Evolutionary conservation across 805 yeast genomes (phyloP).

Genomic region (Clavispora santaluciae): DNA sequence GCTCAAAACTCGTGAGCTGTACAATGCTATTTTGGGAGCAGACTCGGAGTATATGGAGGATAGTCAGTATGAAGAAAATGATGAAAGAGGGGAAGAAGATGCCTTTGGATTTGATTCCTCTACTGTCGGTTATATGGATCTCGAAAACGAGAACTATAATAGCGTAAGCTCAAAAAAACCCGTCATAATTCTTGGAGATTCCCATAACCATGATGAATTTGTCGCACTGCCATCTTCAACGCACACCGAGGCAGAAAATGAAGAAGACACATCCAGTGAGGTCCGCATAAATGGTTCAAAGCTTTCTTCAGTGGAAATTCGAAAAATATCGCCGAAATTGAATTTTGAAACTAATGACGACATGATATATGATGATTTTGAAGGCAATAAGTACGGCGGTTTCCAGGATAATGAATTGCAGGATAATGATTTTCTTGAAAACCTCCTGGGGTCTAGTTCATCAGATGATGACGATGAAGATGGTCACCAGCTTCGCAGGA

Average conservation of each 20-base stretch:
- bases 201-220: constrained; percentile 30
- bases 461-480: constrained; percentile 34
- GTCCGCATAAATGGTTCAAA: constrained; percentile 7
- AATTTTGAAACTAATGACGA: constrained; percentile 13
- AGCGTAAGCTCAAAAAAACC: constrained; percentile 9
- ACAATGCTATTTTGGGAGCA: constrained; percentile 54
- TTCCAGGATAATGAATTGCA: constrained; percentile 10
- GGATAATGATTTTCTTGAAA: constrained; percentile 32
- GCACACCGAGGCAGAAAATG: constrained; percentile 5
- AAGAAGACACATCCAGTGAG: too few relatives aligned
- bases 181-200: constrained; percentile 32
- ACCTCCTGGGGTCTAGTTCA: constrained; percentile 42
- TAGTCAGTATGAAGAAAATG: constrained; percentile 6
- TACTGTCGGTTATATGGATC: constrained; percentile 36
- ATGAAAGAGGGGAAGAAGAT: constrained; percentile 5
- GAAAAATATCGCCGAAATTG: constrained; percentile 30
- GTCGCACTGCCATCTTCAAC: constrained; percentile 15
- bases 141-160: constrained; percentile 24
- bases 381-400: constrained; percentile 11
- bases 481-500: constrained; percentile 39
- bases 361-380: constrained; percentile 24
- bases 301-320: constrained; percentile 20
- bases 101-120: constrained; percentile 27
- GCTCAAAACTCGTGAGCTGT: constrained; percentile 49
- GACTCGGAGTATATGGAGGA: constrained; percentile 15